phyloP scores from a whole-genome alignment of 1,139 yeast species.

The Starmera stellimalicola region DNA sequence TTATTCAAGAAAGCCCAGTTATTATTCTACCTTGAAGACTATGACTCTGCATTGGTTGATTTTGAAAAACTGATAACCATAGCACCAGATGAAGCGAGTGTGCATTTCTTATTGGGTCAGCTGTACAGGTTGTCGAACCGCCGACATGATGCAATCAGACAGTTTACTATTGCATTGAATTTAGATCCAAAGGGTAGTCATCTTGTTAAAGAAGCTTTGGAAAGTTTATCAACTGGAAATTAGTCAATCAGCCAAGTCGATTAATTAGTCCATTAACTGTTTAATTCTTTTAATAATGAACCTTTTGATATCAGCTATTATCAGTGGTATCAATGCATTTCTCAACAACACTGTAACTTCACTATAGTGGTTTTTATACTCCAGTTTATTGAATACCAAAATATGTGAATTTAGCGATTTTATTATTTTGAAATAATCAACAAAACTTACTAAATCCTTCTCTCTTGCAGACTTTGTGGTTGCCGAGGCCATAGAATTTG shows the following conservation, averaged over 20 bases:
- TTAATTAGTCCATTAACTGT: too few relatives aligned
- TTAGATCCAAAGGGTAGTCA: conserved; percentile 92
- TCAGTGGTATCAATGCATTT: too few relatives aligned
- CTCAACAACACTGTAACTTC: too few relatives aligned
- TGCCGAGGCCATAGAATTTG: not conserved
- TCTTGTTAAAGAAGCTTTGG: conserved; percentile 78
- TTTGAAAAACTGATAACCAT: conserved; percentile 53
- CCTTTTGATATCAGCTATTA: too few relatives aligned
- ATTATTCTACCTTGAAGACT: conserved; percentile 61
- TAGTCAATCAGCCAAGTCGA: too few relatives aligned
- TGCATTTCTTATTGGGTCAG: conserved; percentile 83
- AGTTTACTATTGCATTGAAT: conserved; percentile 82
- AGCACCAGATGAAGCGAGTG: conserved; percentile 94
- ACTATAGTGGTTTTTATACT: too few relatives aligned
- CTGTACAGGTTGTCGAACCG: conserved; percentile 71
- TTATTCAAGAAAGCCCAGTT: conserved; percentile 84
- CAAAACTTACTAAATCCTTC: not conserved
- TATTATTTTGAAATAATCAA: not conserved
- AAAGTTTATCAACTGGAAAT: conserved; percentile 22
- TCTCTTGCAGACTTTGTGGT: not conserved
- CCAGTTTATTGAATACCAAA: not conserved
- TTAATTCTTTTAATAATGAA: too few relatives aligned
- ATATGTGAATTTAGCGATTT: not conserved
- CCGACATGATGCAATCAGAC: conserved; percentile 70
- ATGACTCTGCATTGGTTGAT: conserved; percentile 60